Evolutionary conservation across 139 green algal species (phyloP), one percentile per base, ranked within the genome.

Genomic region (Parachlorella kessleri): DNA sequence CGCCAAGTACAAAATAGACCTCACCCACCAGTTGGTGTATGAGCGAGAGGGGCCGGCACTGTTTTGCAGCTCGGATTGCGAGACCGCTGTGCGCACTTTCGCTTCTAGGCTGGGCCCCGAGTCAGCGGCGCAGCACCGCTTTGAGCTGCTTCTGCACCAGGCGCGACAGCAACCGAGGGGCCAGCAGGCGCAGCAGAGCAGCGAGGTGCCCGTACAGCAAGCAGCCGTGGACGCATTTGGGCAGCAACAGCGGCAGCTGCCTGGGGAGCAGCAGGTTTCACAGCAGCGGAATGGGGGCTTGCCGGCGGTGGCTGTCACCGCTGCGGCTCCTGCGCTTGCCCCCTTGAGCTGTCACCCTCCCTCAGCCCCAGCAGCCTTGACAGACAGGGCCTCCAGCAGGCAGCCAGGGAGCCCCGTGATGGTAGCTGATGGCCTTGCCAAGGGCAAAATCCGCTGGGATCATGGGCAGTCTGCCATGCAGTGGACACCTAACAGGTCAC

Each of bases 141-240:
- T 83, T 28, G 67, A 86, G 9, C 69, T 66, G 67, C 39, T 79
- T 59, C 64, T 75, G 72, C 48, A 55, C 33, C 33, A 73, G n/a
- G 24, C n/a, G 18, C 59, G 35, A 18, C n/a, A 68, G 26, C 28
- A 78, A 37, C 30, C 39, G 24, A n/a, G n/a, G n/a, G n/a, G n/a
- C 9, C 48, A 24, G 40, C 32, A 36, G 59, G 26, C 53, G 30
- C 4, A 18, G 48, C 53, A 54, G 10, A 5, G 4, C 24, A 28
- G 4, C 37, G 55, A 55, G 72, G 37, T 3, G 2, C 36, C 53
- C 0, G 30, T 32, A 65, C 41, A n/a, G 30, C 42, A 30, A 75
- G 70, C 39, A 76, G 48, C 41, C 41, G 70, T 4, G 30, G 42
- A 42, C 8, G 6, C 42, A 35, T 32, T 33, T 6, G 53, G 5